phyloP scores from a whole-genome alignment of 1,139 yeast species.

The Wickerhamiella pararugosa region DNA sequence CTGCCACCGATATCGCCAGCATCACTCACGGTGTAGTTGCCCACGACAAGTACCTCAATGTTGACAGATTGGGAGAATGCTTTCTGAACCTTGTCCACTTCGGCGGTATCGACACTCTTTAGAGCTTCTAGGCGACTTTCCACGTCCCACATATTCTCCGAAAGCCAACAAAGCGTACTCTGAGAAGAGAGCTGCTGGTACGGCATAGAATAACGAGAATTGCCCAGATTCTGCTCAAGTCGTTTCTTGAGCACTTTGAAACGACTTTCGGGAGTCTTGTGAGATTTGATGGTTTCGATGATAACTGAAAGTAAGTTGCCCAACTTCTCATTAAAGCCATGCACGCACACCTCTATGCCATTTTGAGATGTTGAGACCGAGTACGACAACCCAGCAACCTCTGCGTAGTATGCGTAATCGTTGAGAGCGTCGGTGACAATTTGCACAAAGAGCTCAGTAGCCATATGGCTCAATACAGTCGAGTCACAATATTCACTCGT shows the following conservation, averaged over 20 bases:
- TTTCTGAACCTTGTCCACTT: slow-evolving; percentile 34
- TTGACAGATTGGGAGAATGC: slow-evolving; percentile 35
- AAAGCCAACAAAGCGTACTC: slow-evolving; percentile 39
- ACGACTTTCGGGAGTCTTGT: slow-evolving; percentile 35
- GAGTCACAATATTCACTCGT: slow-evolving; percentile 47
- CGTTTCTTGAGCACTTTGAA: slow-evolving; percentile 57
- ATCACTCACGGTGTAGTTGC: slow-evolving; percentile 49
- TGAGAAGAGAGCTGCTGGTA: slow-evolving; percentile 51
- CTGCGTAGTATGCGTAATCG: slow-evolving; percentile 70
- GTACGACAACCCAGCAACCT: slow-evolving; percentile 60
- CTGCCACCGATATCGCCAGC: slow-evolving; percentile 37
- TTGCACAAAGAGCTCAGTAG: slow-evolving; percentile 49
- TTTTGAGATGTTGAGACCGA: slow-evolving; percentile 46
- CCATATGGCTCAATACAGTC: slow-evolving; percentile 41
- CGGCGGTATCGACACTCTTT: slow-evolving; percentile 34
- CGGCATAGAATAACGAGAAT: slow-evolving; percentile 63
- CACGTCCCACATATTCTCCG: slow-evolving; percentile 53
- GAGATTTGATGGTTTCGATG: slow-evolving; percentile 33
- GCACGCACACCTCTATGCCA: slow-evolving; percentile 51
- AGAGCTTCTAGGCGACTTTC: slow-evolving; percentile 46
- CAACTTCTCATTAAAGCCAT: slow-evolving; percentile 77
- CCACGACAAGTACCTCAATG: slow-evolving; percentile 61
- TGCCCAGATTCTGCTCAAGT: slow-evolving; percentile 44
- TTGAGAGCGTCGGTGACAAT: slow-evolving; percentile 61
- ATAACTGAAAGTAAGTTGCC: slow-evolving; percentile 46